These are phyloP conservation scores for Withania somnifera DNA, from an alignment of 305 asterid species.

Conservation along the genomic window DNA sequence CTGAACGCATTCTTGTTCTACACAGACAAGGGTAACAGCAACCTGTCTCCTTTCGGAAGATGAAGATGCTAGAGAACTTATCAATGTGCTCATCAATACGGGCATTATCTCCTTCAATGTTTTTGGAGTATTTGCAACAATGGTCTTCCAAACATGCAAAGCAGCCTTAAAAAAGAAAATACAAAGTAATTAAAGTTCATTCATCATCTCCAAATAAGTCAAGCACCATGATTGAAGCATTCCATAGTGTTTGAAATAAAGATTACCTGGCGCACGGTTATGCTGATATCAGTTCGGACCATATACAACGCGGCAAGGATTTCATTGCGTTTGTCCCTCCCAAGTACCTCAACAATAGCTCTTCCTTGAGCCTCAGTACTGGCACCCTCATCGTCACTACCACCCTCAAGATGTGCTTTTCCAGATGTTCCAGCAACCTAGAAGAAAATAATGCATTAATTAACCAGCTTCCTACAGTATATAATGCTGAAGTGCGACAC, in stretches of 20 bases:
- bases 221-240: conserved; percentile 9
- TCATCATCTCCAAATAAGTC: conserved; percentile 13
- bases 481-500: background rate
- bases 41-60: conserved; percentile 99
- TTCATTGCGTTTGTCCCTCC: conserved; percentile 95
- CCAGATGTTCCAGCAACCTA: conserved; percentile 99
- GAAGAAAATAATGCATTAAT: conserved; percentile 1
- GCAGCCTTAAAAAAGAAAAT: conserved; percentile 60
- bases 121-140: conserved; percentile 97
- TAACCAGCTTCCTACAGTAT: background rate
- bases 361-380: conserved; percentile 99
- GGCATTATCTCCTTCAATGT: conserved; percentile 98
- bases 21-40: conserved; percentile 3
- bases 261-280: conserved; percentile 93
- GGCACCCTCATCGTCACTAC: conserved; percentile 99
- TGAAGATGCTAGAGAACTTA: conserved; percentile 85
- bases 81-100: conserved; percentile 88
- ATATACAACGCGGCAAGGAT: conserved; percentile 96
- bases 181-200: conserved; percentile 3
- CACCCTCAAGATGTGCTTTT: conserved; percentile 99
- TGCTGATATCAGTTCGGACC: conserved; percentile 97
- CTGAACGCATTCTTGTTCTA: background rate
- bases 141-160: conserved; percentile 98
- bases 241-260: conserved; percentile 2
- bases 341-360: conserved; percentile 97